Evolutionary conservation across 805 yeast species (phyloP), one percentile per base, ranked within the genome.

Genomic region (Sugiyamaella mastotermitis): DNA sequence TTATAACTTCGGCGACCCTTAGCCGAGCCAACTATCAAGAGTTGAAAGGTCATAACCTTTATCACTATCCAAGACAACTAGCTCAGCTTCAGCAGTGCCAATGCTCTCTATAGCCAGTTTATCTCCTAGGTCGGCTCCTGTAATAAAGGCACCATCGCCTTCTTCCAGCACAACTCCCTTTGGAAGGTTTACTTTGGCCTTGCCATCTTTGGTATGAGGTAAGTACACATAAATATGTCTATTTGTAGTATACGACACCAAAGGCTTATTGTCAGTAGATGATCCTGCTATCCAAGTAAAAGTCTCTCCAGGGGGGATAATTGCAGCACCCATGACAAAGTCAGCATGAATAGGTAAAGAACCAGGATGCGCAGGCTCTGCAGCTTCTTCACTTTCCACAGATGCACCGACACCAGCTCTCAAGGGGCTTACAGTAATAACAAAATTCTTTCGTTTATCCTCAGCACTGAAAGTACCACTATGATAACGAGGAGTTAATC

Each of bases 61-160:
- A n/a, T n/a, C n/a, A n/a, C n/a, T n/a, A 19, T 35, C 38, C 10
- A 20, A 17, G 10, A 35, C 21, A 7, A 35, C 23, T 10, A 35
- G 22, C 16, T 35, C 38, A 9, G 38, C 38, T 8, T 35, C 34
- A 9, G 9, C 15, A 10, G 4, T 11, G 9, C 38, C 38, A 10
- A 35, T 14, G 13, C 32, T 25, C 16, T 26, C 31, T 8, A 35
- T 29, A 13, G 7, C 3, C 9, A 35, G 4, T 10, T 4, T 4
- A 8, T 35, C 38, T 5, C 32, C 31, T 5, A 11, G 15, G 8
- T 10, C 17, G 15, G 26, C 7, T 4, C 19, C 17, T 24, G 24
- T 25, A 9, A 35, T n/a, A 17, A 35, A 35, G 9, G 29, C 38
- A 25, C 38, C 38, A 16, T 35, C 38, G 4, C 38, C 38, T 18